Percentiles rank a stretch among this genome's conserved stretches.
Evolutionary conservation across 148 eudicot species (phyloP).

Genomic region (Rhododendron ferrugineum): DNA sequence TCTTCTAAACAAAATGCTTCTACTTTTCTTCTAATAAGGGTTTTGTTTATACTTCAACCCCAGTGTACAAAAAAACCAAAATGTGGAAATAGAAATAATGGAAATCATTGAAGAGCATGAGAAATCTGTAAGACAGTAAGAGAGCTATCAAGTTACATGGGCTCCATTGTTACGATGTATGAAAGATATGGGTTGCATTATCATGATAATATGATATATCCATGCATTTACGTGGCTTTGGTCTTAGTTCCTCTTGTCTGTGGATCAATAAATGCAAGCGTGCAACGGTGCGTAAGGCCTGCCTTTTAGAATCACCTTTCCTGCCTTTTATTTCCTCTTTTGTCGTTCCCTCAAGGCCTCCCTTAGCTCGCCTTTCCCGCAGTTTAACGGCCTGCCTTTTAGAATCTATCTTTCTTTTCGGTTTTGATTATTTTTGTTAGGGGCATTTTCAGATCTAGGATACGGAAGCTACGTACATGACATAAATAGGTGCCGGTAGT

Average conservation of each 20-base stretch:
- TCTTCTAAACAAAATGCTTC: not conserved
- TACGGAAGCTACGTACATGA: not conserved
- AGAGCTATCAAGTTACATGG: not conserved
- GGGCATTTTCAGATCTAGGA: not conserved
- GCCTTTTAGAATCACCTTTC: not conserved
- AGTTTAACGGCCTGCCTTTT: not conserved
- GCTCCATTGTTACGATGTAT: not conserved
- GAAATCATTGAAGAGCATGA: not conserved
- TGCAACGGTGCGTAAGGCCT: not conserved
- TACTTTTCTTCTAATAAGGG: not conserved
- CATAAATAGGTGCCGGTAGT: not conserved
- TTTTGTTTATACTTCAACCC: not conserved
- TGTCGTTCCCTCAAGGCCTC: not conserved
- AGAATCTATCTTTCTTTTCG: not conserved
- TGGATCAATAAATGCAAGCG: not conserved
- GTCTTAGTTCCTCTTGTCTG: not conserved
- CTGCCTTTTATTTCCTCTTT: not conserved
- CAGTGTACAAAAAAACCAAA: not conserved
- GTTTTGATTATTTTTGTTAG: not conserved
- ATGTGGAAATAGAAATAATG: not conserved
- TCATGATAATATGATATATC: not conserved
- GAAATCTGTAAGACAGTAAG: not conserved
- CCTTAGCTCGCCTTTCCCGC: not conserved
- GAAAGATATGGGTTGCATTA: not conserved
- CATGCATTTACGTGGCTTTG: not conserved